phyloP scores from a whole-genome alignment of 139 green algal species.

The Chlamydomonas sp. region DNA sequence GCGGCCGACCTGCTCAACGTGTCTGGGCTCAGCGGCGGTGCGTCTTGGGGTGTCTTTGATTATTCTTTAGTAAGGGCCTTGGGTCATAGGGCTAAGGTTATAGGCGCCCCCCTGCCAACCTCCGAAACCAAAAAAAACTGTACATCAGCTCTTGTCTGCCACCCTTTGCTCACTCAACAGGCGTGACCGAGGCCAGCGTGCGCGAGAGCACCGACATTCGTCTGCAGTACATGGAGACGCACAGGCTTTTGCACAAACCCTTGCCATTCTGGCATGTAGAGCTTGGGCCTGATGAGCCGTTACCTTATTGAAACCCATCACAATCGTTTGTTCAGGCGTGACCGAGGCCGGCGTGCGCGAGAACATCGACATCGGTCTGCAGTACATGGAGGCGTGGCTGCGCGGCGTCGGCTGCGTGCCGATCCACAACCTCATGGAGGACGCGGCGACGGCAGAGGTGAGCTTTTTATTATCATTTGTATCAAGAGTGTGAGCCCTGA shows the following conservation, averaged over 20 bases:
- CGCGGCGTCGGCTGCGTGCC: conserved; percentile 75
- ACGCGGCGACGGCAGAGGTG: conserved; percentile 85
- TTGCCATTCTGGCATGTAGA: no score
- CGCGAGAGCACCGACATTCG: not conserved
- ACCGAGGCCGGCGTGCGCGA: conserved; percentile 32
- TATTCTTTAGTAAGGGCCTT: no score
- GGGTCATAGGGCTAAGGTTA: no score
- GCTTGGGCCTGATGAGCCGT: no score
- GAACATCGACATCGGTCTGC: conserved; percentile 25
- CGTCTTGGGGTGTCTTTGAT: no score
- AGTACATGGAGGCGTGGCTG: conserved; percentile 84
- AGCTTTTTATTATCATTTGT: conserved; percentile 46
- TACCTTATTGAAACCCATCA: no score
- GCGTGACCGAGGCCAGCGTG: conserved; percentile 32
- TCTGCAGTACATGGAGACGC: conserved; percentile 75
- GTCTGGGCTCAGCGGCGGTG: conserved; percentile 23
- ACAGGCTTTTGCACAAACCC: no score
- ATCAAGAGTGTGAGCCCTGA: not conserved
- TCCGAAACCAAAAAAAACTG: no score
- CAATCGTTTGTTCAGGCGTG: no score
- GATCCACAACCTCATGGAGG: conserved; percentile 88
- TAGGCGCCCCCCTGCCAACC: no score
- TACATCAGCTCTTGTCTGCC: no score
- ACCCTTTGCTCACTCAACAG: no score
- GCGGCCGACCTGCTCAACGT: conserved; percentile 52